Conservation (phyloP, 176 grass and related monocot genomes). For the Eremochloa ophiuroides region DNA sequence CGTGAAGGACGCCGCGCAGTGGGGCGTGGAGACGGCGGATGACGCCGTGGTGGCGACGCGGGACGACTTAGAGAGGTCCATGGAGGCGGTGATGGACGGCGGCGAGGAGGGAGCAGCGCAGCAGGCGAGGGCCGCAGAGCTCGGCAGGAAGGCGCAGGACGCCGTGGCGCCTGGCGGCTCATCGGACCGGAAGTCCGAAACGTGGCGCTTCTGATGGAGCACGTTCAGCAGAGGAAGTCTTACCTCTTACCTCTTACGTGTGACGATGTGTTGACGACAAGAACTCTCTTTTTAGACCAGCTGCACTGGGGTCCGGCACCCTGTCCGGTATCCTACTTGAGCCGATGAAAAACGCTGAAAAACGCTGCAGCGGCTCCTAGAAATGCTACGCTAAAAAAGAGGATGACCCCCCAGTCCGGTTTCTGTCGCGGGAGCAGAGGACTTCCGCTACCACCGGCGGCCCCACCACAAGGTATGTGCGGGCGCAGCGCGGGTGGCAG, state of each 20-base stretch:
- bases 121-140: slow-evolving; percentile 16
- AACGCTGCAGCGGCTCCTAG: too few relatives aligned
- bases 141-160: slow-evolving; percentile 13
- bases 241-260: too few relatives aligned
- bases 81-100: slow-evolving; percentile 28
- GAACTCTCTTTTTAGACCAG: too few relatives aligned
- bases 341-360: too few relatives aligned
- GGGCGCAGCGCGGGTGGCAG: too few relatives aligned
- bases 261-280: neutral
- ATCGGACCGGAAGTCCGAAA: slow-evolving; percentile 41
- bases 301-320: too few relatives aligned
- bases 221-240: neutral
- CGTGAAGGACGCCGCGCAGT: neutral
- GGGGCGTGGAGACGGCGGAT: slow-evolving; percentile 12
- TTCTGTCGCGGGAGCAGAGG: too few relatives aligned
- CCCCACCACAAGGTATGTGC: too few relatives aligned
- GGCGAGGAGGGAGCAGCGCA: slow-evolving; percentile 16
- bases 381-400: too few relatives aligned
- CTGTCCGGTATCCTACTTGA: too few relatives aligned
- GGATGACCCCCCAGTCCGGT: too few relatives aligned
- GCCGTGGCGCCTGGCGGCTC: slow-evolving; percentile 42
- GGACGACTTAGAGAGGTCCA: slow-evolving; percentile 27
- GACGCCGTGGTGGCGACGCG: neutral
- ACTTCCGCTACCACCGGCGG: too few relatives aligned
- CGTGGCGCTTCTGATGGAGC: neutral